phyloP scores from a whole-genome alignment of 2,329 filamentous ascomycete genomes.

The Chaetomium sp. region DNA sequence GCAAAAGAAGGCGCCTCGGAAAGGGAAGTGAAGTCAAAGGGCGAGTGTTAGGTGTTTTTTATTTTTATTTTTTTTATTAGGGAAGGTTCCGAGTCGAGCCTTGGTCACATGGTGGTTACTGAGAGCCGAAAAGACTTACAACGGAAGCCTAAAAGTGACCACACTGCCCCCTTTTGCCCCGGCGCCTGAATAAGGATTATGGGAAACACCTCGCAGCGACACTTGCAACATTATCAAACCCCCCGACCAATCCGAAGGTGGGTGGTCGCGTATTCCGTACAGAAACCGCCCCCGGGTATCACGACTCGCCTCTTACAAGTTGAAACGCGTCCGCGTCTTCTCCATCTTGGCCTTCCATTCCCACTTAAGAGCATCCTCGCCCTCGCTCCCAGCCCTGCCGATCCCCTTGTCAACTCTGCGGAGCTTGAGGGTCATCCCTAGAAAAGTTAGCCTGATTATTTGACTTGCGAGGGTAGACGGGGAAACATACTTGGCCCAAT shows the following conservation, averaged over 20 bases:
- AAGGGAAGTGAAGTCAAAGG: neutral
- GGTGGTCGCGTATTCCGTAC: neutral
- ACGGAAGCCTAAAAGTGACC: no score
- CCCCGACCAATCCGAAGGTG: neutral
- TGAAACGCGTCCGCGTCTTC: slow-evolving; percentile 88
- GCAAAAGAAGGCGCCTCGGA: slow-evolving; percentile 9
- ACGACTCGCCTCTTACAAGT: slow-evolving; percentile 52
- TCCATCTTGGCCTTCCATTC: slow-evolving; percentile 96
- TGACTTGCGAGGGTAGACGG: no score
- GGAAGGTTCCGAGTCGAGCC: no score
- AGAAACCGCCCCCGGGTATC: slow-evolving; percentile 15
- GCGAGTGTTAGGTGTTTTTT: neutral
- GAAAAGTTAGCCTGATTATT: slow-evolving; percentile 25
- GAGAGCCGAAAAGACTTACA: no score
- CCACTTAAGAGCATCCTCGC: slow-evolving; percentile 79
- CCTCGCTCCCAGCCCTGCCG: slow-evolving; percentile 57
- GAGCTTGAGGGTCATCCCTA: slow-evolving; percentile 65
- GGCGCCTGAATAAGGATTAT: no score
- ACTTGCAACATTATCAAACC: no score
- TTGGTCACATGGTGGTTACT: no score
- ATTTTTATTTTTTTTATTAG: neutral
- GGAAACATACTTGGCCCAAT: slow-evolving; percentile 54
- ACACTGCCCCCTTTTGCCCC: no score
- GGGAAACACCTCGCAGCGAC: no score
- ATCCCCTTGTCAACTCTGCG: slow-evolving; percentile 88